phyloP scores from a whole-genome alignment of 345 rosid genomes.

The Garcia nutans region DNA sequence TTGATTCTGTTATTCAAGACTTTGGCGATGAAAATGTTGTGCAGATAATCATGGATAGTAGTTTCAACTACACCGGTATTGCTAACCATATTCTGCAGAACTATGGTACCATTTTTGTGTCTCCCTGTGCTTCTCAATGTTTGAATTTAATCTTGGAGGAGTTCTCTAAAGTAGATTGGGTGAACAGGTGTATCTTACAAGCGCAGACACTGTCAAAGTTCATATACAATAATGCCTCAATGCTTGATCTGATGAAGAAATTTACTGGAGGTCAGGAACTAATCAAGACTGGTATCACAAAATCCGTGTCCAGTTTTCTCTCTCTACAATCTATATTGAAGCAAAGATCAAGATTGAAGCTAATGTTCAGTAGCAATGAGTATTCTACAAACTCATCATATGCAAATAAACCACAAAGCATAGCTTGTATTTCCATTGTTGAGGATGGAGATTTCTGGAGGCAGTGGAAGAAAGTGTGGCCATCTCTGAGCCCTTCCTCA shows the following conservation, averaged over 20 bases:
- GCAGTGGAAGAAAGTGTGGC: constrained; percentile 84
- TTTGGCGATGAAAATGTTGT: constrained; percentile 73
- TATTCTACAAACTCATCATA: constrained; percentile 50
- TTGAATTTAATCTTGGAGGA: constrained; percentile 75
- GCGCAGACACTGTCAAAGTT: constrained; percentile 71
- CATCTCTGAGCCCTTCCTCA: constrained; percentile 79
- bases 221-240: constrained; percentile 58
- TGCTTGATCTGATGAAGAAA: constrained; percentile 79
- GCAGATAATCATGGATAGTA: constrained; percentile 76
- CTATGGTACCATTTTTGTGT: constrained; percentile 69
- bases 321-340: constrained; percentile 72
- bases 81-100: constrained; percentile 70
- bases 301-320: constrained; percentile 62
- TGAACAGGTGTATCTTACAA: constrained; percentile 64
- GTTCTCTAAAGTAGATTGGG: constrained; percentile 88
- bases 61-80: constrained; percentile 61
- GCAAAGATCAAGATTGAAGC: constrained; percentile 68
- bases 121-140: constrained; percentile 90
- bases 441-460: constrained; percentile 84
- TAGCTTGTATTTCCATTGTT: constrained; percentile 48
- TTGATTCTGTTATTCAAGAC: constrained; percentile 79
- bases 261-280: constrained; percentile 70
- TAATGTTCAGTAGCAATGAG: constrained; percentile 71
- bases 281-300: constrained; percentile 71
- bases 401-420: constrained; percentile 61